Base-by-base conservation (phyloP, 2,329 filamentous ascomycete species). In the Penicillium olsonii region DNA sequence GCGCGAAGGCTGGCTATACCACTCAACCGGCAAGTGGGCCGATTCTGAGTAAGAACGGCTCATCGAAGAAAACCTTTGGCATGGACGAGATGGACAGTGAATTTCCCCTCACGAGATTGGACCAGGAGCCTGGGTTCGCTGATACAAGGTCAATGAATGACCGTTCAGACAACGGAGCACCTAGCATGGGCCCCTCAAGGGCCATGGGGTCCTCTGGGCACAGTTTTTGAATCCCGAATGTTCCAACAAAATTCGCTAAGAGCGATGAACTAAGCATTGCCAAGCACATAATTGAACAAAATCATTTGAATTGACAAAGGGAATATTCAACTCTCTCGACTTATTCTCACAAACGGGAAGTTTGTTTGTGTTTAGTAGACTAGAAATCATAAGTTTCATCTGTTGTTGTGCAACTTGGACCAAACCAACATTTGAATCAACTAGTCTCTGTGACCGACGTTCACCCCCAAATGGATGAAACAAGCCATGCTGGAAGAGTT, bases 61-160 rank as follows among this genome's bases (percentile, higher is more conserved):
- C 42, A 12, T 39, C 35, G 5, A 45, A 46, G 22, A 31, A 31
- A 14, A 34, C 20, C 17, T 11, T 40, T 29, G 50, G n/a, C 1
- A 47, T 53, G 7, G 38, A 53, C 29, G 50, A 53, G 27, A 42
- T 37, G 47, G 48, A 53, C 29, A 53, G 48, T 22, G 51, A 53
- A n/a, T 53, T 43, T 41, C 51, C 51, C 1, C 51, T 53, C 38
- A 53, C 48, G 3, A 38, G 18, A 29, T 20, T 53, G 19, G 33
- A 35, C n/a, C 19, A 27, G 9, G 22, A 18, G 10, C 20, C 34
- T 18, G 33, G 42, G 22, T 46, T 17, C 4, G 17, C 18, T 8
- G 38, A 47, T 26, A 42, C 42, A 33, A 29, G 29, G 12, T 53
- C 51, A 7, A 33, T 51, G 34, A 51, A 51, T 33, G 42, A 51